phyloP scores from a whole-genome alignment of 306 rosid genomes.

The Arachis stenosperma region DNA sequence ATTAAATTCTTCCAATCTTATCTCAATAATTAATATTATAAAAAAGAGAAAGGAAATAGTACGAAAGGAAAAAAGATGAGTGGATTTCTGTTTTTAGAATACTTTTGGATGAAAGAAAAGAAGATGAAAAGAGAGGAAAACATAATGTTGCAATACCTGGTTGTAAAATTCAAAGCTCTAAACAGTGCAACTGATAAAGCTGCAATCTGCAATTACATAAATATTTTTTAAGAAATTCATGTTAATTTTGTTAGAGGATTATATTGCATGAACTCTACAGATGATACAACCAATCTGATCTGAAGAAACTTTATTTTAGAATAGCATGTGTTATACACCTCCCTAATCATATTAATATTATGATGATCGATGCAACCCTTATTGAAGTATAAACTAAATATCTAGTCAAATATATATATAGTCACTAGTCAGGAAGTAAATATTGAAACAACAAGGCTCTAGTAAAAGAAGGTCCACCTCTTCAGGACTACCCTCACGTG shows the following conservation, averaged over 20 bases:
- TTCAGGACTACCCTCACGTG: constrained; percentile 81
- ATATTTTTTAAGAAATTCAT: background rate
- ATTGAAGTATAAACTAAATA: constrained; percentile 27
- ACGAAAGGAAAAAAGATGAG: too few relatives aligned
- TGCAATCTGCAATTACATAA: constrained; percentile 66
- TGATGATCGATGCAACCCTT: constrained; percentile 18
- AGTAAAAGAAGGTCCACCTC: constrained; percentile 64
- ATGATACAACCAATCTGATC: constrained; percentile 19
- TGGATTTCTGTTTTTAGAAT: too few relatives aligned
- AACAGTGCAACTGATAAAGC: constrained; percentile 86
- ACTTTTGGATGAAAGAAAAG: background rate
- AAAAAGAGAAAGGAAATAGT: too few relatives aligned
- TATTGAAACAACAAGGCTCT: constrained; percentile 25
- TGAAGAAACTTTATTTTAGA: constrained; percentile 30
- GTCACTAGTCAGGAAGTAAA: background rate
- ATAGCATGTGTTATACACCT: background rate
- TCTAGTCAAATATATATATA: constrained; percentile 15
- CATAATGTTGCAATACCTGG: constrained; percentile 57
- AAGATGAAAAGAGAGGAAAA: constrained; percentile 8
- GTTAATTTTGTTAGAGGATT: constrained; percentile 30
- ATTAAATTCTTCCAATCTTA: constrained; percentile 28
- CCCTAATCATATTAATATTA: constrained; percentile 8
- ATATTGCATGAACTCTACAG: constrained; percentile 12
- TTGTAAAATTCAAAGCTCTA: constrained; percentile 79
- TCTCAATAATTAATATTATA: background rate